Evolutionary conservation across 1,284 basidiomycete species (phyloP).

Genomic region (Malassezia caprae): DNA sequence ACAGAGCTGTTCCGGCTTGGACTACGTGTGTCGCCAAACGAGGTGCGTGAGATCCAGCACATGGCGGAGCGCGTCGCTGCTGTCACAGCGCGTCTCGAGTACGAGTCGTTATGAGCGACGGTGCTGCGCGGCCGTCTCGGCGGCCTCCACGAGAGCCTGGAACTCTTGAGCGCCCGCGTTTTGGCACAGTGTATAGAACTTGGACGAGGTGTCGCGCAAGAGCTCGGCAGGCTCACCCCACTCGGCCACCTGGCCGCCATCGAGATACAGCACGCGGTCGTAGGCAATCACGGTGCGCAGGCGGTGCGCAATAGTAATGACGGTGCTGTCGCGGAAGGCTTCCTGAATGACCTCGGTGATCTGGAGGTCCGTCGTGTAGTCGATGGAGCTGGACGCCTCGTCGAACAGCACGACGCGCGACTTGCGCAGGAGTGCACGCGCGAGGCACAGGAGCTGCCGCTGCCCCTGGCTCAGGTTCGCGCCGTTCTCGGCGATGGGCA

Average conservation of each 20-base stretch:
- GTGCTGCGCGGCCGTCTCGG: neutral
- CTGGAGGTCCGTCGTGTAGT: conserved; percentile 30
- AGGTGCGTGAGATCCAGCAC: conserved; percentile 33
- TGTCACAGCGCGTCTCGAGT: conserved; percentile 6
- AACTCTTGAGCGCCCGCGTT: conserved; percentile 21
- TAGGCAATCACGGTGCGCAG: conserved; percentile 48
- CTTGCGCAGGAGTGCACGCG: conserved; percentile 34
- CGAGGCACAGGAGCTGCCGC: conserved; percentile 41
- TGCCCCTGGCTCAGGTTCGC: conserved; percentile 42
- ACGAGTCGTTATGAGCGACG: neutral
- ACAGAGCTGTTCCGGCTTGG: conserved; percentile 43
- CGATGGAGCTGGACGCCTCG: conserved; percentile 44
- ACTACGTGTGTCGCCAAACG: conserved; percentile 33
- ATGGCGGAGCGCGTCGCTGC: conserved; percentile 35
- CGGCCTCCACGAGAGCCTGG: neutral
- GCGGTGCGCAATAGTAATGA: conserved; percentile 70
- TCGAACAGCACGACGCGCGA: conserved; percentile 44
- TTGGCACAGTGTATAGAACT: conserved; percentile 32
- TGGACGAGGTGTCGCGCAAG: conserved; percentile 26
- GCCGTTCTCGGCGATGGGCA: conserved; percentile 38
- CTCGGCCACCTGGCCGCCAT: conserved; percentile 52
- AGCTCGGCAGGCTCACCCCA: conserved; percentile 52
- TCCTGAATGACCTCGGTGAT: conserved; percentile 71
- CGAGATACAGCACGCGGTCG: conserved; percentile 52
- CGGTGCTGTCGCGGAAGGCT: conserved; percentile 62